A percentile compares a stretch with the other conserved stretches of the same genome.
phyloP scores from a whole-genome alignment of 164 flowering plant genomes.

The Houttuynia cordata region DNA sequence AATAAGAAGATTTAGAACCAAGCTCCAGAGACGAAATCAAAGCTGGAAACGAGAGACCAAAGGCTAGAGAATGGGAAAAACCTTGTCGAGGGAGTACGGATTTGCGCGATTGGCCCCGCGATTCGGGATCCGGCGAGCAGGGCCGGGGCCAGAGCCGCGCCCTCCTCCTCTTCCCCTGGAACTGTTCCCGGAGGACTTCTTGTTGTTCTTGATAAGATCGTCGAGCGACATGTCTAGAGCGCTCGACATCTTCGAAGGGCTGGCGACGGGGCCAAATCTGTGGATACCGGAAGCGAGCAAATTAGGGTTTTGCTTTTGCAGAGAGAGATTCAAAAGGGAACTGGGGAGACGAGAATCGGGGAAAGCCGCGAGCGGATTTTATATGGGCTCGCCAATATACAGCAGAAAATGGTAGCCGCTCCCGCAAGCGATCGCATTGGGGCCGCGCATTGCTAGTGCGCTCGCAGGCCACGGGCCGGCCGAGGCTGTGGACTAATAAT shows the following conservation, averaged over 20 bases:
- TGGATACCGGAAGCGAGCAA: not conserved
- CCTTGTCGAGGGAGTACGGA: slow-evolving; percentile 59
- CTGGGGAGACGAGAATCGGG: too few species aligned
- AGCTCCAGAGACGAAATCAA: not conserved
- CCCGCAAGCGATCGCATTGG: too few species aligned
- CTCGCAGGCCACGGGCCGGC: too few species aligned
- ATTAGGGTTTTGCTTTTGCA: too few species aligned
- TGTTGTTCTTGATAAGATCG: slow-evolving; percentile 75
- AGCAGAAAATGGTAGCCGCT: too few species aligned
- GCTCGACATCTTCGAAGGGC: not conserved
- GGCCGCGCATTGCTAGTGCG: too few species aligned
- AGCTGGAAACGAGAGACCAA: not conserved
- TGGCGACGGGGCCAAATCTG: not conserved
- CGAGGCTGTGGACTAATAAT: too few species aligned
- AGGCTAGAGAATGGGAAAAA: slow-evolving; percentile 4
- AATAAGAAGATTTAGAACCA: not conserved
- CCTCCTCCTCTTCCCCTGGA: slow-evolving; percentile 23
- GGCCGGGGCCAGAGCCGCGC: slow-evolving; percentile 62
- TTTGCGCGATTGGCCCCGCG: slow-evolving; percentile 49
- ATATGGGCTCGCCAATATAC: too few species aligned
- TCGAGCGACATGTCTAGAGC: slow-evolving; percentile 73
- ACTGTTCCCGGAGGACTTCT: slow-evolving; percentile 31
- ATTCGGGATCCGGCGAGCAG: slow-evolving; percentile 55
- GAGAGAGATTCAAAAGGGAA: too few species aligned
- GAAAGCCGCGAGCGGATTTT: too few species aligned